Base-by-base conservation (phyloP, 495 filamentous ascomycete genomes). In the Rusavskia elegans region DNA sequence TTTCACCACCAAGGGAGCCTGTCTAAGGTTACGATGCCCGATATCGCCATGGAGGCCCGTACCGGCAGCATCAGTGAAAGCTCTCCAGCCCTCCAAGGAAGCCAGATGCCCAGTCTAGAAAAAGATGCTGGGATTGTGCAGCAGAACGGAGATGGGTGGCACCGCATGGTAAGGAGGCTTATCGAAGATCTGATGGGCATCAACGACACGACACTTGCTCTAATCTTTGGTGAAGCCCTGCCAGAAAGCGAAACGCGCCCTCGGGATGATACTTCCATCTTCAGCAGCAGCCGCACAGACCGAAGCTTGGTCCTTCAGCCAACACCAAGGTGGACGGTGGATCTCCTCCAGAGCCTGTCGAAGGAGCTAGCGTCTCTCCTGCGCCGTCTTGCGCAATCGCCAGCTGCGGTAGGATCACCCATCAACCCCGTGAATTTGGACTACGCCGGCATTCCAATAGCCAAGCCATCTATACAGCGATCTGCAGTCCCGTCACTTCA, bases 121-220 rank as follows among this genome's bases (percentile, higher is more conserved):
- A 60, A 73, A 50, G 59, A 61, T 11, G 32, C 13, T 35, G 32
- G 32, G 13, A 35, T 7, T 2, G 32, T 35, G 11, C 21, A 50
- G 35, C 17, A 27, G 2, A 19, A 44, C 27, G 83, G 87, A 56
- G 80, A 83, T 0, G 74, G 93, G 53, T 89, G 84, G 87, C 79
- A 78, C 50, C 76, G 81, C 3, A 79, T 96, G 42, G 94, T 90
- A 4, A 78, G 86, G 48, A 83, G 82, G 59, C 83, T 96, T 17
- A 89, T 98, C 45, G 77, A 78, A 21, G 89, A 95, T 63, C 66
- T 98, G 40, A 83, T 98, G 62, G 89, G 93, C 3, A 87, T 97
- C 49, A 89, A 97, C 55, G 88, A 95, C 54, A 73, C 76, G 36
- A 67, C 90, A 30, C 77, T 97, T 6, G 83, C 83, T 2, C 78